Conservation (phyloP, 495 filamentous ascomycete genomes). For the Penicillium silybi region DNA sequence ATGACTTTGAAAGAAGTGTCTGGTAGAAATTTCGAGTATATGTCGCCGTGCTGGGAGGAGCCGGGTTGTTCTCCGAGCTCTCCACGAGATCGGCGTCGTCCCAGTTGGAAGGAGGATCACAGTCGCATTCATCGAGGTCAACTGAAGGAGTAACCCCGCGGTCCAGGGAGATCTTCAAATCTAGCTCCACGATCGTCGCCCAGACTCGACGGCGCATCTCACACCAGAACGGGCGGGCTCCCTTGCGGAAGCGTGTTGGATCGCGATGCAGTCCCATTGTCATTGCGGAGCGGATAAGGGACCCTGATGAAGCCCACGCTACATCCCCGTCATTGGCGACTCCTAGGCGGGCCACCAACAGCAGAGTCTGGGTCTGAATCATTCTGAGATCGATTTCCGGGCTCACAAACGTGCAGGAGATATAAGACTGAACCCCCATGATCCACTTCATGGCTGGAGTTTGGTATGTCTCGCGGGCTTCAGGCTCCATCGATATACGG, state of each 20-base stretch:
- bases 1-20: slow-evolving; percentile 41
- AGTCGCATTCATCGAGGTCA: slow-evolving; percentile 44
- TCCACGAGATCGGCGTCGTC: slow-evolving; percentile 55
- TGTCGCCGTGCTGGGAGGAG: slow-evolving; percentile 24
- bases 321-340: slow-evolving; percentile 50
- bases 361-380: slow-evolving; percentile 53
- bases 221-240: slow-evolving; percentile 38
- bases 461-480: slow-evolving; percentile 25
- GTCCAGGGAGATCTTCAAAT: slow-evolving; percentile 53
- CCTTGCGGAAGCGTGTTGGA: slow-evolving; percentile 47
- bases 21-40: slow-evolving; percentile 54
- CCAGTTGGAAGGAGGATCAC: slow-evolving; percentile 50
- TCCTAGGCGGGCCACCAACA: slow-evolving; percentile 50
- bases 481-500: slow-evolving; percentile 18
- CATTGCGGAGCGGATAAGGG: slow-evolving; percentile 53
- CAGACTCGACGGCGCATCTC: slow-evolving; percentile 59
- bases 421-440: slow-evolving; percentile 53
- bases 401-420: slow-evolving; percentile 50
- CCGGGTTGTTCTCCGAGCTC: slow-evolving; percentile 30
- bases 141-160: slow-evolving; percentile 50
- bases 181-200: slow-evolving; percentile 59
- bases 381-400: slow-evolving; percentile 46
- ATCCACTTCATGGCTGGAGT: slow-evolving; percentile 46
- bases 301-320: slow-evolving; percentile 53
- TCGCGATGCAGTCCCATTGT: slow-evolving; percentile 58